Base-by-base conservation (phyloP, 2,329 filamentous ascomycete species). In the Ceratocystis albifundus region DNA sequence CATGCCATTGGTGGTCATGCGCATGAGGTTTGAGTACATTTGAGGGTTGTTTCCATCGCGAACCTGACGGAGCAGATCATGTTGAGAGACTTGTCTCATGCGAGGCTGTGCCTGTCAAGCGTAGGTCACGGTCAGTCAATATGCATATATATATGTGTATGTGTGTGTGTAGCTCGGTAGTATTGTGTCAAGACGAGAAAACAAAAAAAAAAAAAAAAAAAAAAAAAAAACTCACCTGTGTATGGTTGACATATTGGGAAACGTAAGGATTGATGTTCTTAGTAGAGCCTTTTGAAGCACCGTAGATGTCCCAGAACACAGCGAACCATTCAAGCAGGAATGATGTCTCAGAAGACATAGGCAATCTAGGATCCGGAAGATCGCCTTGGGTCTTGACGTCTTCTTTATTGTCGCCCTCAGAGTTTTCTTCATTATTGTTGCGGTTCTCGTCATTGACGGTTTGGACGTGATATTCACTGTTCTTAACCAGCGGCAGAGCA, bases 311-410 rank as follows among this genome's bases (percentile, higher is more conserved):
- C 91, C 91, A 97, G 76, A 99, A 99, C 64, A 96, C 83, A 73
- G 87, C 90, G 79, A 95, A 99, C 94, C 94, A 99, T 73, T 97
- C 94, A 71, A 90, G 88, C n/a, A 99, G 80, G 73, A 99, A 97
- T 30, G 89, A 90, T 69, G 84, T 88, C 65, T 82, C 82, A 68
- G 80, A 80, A 62, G 83, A 82, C 73, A 80, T 82, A 12, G 86
- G 85, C 4, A 90, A 79, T 69, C 85, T 85, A 12, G 90, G 87
- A 5, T 84, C 81, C 3, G 93, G 93, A 48, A 97, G 81, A 72
- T 96, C 91, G 67, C 87, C 84, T 0, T 89, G 89, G 55, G 88
- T 82, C 74, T 93, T 92, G 63, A 80, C 75, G 69, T 88, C 87
- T 70, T 93, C 88, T 77, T 94, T 94, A 69, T 79, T 82, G 73